Evolutionary conservation across 2,329 filamentous ascomycete species (phyloP), one percentile per base, ranked within the genome.

Genomic region (Ascochyta clinopodiicola): DNA sequence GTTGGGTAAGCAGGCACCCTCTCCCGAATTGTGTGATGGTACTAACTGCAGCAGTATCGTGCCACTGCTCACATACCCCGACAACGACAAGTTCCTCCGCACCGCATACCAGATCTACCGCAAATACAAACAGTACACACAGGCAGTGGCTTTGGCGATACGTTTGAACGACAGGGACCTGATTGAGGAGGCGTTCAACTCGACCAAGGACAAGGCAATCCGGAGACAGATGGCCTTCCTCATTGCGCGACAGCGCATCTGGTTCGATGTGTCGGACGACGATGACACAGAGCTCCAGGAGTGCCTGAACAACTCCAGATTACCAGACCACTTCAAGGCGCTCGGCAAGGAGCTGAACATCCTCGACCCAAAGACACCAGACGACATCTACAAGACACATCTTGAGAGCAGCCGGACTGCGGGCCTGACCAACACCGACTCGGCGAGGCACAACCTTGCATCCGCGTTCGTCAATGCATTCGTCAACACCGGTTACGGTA

Each of bases 321-420:
- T 99, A 53, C 88, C 93, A 1, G 91, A 96, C 61, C 89, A 98
- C 77, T 99, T 96, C 84, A 96, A 96, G 78, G 86, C 90, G 5
- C 82, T 99, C 29, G 96, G 88, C 54, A 97, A 97, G 78, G 95
- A 99, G 75, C 84, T 99, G 49, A 98, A 99, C 77, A 94, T 99
- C 47, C 82, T 98, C 37, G 95, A 99, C 61, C 95, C 95, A 32
- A 98, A 97, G 81, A 91, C 91, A 38, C 96, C 94, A 0, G 95
- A 99, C 74, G 96, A 99, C 70, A 99, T 99, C 69, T 99, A 99
- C 85, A 99, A 99, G 82, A 96, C 92, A 72, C 95, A 99, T 77
- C 85, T 99, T 5, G 95, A 99, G 79, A 98, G 91, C 79, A 96
- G 89, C 68, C 87, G 96, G 59, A 95, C 96, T 48, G 91, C 92